Percentiles rank a stretch among this genome's conserved stretches.
phyloP scores from a whole-genome alignment of 768 basidiomycete species.

The Suillus subalutaceus region DNA sequence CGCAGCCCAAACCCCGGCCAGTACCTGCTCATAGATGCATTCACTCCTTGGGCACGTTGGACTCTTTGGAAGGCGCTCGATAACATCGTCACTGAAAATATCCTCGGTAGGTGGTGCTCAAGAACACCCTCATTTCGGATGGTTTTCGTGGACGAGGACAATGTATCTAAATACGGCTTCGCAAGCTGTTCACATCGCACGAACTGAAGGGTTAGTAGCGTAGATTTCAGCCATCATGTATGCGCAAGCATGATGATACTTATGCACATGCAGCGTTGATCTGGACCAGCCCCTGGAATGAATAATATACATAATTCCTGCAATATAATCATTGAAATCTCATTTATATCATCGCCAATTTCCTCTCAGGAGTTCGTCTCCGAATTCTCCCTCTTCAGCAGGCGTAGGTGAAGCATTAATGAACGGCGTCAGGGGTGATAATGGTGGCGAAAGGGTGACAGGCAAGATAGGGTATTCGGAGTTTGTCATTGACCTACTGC shows the following conservation, averaged over 20 bases:
- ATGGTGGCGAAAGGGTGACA: background rate
- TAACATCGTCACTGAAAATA: too few species aligned
- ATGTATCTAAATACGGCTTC: too few species aligned
- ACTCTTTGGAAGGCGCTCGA: too few species aligned
- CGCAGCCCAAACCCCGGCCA: too few species aligned
- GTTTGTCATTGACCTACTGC: background rate
- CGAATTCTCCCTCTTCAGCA: background rate
- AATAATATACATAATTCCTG: slow-evolving; percentile 27
- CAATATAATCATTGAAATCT: background rate
- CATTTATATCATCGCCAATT: background rate
- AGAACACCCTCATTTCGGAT: too few species aligned
- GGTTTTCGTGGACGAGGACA: too few species aligned
- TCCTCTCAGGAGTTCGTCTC: background rate
- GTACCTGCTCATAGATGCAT: too few species aligned
- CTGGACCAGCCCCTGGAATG: slow-evolving; percentile 19
- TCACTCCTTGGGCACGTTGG: too few species aligned
- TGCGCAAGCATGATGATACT: background rate
- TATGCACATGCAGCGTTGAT: slow-evolving; percentile 15
- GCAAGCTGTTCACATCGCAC: too few species aligned
- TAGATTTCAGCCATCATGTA: too few species aligned
- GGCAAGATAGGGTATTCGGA: background rate
- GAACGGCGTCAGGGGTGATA: background rate
- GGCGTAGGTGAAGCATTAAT: background rate
- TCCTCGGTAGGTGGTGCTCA: too few species aligned
- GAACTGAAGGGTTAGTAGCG: too few species aligned